These are phyloP conservation scores for Salix dunnii DNA, from an alignment of 345 rosid species.

Conservation along the genomic window DNA sequence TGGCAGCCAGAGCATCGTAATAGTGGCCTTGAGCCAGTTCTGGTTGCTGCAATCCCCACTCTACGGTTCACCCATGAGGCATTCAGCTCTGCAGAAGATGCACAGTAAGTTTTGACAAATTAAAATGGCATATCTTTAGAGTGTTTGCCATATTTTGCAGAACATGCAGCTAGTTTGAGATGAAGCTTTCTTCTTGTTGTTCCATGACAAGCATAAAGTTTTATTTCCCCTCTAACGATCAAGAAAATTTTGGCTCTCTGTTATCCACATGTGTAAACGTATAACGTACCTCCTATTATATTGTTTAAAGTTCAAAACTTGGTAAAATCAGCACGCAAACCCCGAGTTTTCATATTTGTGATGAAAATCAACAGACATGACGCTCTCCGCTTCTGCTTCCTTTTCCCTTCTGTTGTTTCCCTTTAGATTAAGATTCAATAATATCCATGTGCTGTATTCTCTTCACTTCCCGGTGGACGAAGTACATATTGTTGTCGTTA, in stretches of 20 bases:
- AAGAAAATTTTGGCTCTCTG: neutral
- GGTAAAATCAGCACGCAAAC: neutral
- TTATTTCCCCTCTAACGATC: neutral
- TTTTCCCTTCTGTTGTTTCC: neutral
- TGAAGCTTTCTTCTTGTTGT: neutral
- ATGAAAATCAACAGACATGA: neutral
- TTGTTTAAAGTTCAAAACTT: neutral
- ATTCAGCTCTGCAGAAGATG: constrained; percentile 47
- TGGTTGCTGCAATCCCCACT: constrained; percentile 69
- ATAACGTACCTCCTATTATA: neutral
- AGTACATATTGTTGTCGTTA: neutral
- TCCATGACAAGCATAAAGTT: no score
- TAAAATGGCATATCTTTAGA: neutral
- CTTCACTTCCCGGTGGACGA: neutral
- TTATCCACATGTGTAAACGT: neutral
- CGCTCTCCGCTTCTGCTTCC: neutral
- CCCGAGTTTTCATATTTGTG: neutral
- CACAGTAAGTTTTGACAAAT: constrained; percentile 44
- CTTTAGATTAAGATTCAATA: neutral
- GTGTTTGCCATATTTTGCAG: neutral
- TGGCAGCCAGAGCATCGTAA: constrained; percentile 44
- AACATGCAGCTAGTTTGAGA: no score
- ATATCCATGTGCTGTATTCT: neutral
- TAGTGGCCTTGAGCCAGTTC: constrained; percentile 50
- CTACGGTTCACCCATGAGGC: constrained; percentile 47